Evolutionary conservation across 257 asterid genomes (phyloP).

Genomic region (Solanum megistacrolobum): DNA sequence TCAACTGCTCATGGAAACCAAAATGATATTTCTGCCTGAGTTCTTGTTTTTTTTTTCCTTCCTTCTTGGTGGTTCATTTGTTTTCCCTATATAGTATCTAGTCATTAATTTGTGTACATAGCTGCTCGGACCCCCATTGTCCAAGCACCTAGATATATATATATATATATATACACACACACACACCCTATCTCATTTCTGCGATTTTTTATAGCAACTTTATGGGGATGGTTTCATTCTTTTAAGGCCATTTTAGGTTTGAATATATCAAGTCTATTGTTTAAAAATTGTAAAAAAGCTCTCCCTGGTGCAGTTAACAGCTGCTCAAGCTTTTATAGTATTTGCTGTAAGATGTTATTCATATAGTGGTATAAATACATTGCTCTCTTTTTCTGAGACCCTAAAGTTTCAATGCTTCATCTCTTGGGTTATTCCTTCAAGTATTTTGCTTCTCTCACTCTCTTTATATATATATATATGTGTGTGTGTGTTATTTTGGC

Average conservation of each 20-base stretch:
- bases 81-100: not conserved
- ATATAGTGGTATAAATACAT: not conserved
- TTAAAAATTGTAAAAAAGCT: not conserved
- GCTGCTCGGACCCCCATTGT: not conserved
- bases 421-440: not conserved
- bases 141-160: not conserved
- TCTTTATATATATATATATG: no score
- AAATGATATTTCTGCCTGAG: not conserved
- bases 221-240: constrained; percentile 1
- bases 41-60: not conserved
- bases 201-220: not conserved
- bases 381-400: not conserved
- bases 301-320: not conserved
- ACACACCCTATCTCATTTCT: constrained; percentile 1
- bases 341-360: not conserved
- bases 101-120: not conserved
- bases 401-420: not conserved
- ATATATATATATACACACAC: not conserved
- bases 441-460: not conserved
- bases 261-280: not conserved
- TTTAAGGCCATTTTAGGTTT: not conserved
- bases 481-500: not conserved
- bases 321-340: not conserved
- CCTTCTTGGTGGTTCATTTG: not conserved
- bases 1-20: constrained; percentile 12